A percentile compares a stretch with the other conserved stretches of the same genome.
Conservation (phyloP, 176 grass and related monocot species). For the Pontederia paniculata region DNA sequence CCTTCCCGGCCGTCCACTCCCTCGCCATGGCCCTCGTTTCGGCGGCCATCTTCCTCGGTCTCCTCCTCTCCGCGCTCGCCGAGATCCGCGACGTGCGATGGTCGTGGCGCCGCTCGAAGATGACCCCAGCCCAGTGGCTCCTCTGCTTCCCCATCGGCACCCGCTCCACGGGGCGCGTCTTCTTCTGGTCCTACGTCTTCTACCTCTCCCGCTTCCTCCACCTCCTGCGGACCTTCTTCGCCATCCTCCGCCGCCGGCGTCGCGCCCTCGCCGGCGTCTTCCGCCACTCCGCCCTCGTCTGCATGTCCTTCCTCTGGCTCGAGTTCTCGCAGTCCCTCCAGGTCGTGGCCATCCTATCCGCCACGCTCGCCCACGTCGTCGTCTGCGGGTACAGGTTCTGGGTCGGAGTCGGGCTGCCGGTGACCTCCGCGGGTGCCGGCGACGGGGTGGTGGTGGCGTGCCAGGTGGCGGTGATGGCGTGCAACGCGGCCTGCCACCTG, state of each 20-base stretch:
- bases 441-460: slow-evolving; percentile 38
- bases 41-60: slow-evolving; percentile 44
- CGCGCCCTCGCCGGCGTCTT: slow-evolving; percentile 26
- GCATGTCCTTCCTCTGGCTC: slow-evolving; percentile 95
- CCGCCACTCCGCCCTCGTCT: slow-evolving; percentile 54
- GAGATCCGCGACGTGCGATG: slow-evolving; percentile 90
- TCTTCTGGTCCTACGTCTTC: slow-evolving; percentile 99
- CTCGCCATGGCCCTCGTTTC: slow-evolving; percentile 55
- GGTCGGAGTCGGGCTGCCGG: slow-evolving; percentile 49
- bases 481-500: slow-evolving; percentile 73
- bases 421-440: background rate
- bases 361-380: slow-evolving; percentile 63
- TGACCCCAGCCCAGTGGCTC: slow-evolving; percentile 67
- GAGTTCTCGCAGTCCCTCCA: slow-evolving; percentile 99
- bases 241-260: slow-evolving; percentile 26
- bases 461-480: slow-evolving; percentile 44
- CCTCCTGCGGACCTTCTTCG: slow-evolving; percentile 45
- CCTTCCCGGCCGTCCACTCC: slow-evolving; percentile 45
- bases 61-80: slow-evolving; percentile 48
- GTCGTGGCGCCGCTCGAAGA: slow-evolving; percentile 69
- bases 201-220: slow-evolving; percentile 95
- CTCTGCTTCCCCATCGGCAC: slow-evolving; percentile 85
- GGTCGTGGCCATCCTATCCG: slow-evolving; percentile 74
- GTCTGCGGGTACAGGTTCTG: slow-evolving; percentile 58
- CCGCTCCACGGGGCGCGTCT: slow-evolving; percentile 64